Evolutionary conservation across 345 rosid genomes (phyloP), one percentile per base, ranked within the genome.

Genomic region (Hibiscus tridactylites): DNA sequence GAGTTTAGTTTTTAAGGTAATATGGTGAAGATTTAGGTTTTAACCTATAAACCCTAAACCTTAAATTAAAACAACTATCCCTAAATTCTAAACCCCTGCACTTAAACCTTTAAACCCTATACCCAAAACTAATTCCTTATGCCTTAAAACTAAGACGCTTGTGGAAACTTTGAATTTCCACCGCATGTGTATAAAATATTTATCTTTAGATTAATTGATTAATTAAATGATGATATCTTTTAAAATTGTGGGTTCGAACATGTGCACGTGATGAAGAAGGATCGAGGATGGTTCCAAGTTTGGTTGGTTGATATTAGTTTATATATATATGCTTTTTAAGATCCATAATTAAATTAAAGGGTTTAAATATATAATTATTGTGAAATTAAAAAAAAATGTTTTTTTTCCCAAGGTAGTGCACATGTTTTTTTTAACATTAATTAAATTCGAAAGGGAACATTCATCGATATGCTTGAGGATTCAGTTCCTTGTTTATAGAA

Each of bases 311-410:
- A 65, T 3, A 5, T 6, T 39, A 44, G 4, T 13, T 3, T 58
- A n/a, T 29, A n/a, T n/a, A n/a, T n/a, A 21, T 12, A 9, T 44
- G 70, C 5, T 21, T 19, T 12, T n/a, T 19, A 2, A 65, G 35
- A 65, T 65, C 12, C 11, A 65, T 44, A 44, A 65, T 44, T 44
- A 65, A 65, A 65, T 65, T 24, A 65, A 46, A 24, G 6, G 70
- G 56, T 65, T 33, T 17, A 42, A 44, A 13, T 28, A 26, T 67
- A 31, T 24, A 15, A 50, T 9, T 63, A 16, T 9, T 63, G 9
- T 33, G 2, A 13, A 47, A 67, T 28, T 49, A 10, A 67, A 13
- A 47, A 21, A 21, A 21, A 21, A n/a, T n/a, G n/a, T 21, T 15
- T 44, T 59, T 11, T 9, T 70, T 70, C 8, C 66, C 66, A 6